These are phyloP conservation scores for Sporothrix euskadiensis DNA, from an alignment of 2,329 filamentous ascomycete species.

Conservation along the genomic window DNA sequence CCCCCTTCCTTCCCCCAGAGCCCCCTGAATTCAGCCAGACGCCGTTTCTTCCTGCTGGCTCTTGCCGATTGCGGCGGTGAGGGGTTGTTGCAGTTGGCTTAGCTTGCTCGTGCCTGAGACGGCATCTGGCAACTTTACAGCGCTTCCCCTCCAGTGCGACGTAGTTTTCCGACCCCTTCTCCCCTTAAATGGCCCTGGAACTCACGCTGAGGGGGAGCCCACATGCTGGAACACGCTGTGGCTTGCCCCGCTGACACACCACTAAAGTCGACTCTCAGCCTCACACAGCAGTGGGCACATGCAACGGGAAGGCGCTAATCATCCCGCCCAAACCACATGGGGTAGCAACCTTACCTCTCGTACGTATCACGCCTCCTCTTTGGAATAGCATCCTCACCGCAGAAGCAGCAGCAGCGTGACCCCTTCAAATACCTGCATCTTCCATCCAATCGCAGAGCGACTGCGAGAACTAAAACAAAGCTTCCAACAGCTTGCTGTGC, in stretches of 20 bases:
- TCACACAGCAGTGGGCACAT: not conserved
- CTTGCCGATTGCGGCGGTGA: constrained; percentile 1
- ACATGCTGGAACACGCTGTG: not conserved
- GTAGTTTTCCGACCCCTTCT: not conserved
- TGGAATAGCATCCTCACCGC: not conserved
- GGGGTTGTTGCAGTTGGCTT: not conserved
- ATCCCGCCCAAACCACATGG: constrained; percentile 21
- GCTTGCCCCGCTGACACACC: constrained; percentile 19
- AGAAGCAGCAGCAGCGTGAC: constrained; percentile 21
- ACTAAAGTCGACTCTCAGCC: not conserved
- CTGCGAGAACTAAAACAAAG: not conserved
- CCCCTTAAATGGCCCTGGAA: not conserved
- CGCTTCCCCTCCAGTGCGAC: not conserved
- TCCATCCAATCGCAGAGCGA: constrained; percentile 20
- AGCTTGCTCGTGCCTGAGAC: not conserved
- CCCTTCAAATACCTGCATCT: constrained; percentile 18
- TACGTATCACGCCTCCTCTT: constrained; percentile 17
- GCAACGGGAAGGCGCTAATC: constrained; percentile 19
- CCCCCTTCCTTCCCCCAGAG: not conserved
- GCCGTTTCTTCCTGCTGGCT: not conserved
- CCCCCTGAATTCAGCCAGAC: not conserved
- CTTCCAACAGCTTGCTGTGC: not conserved
- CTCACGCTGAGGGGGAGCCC: not conserved
- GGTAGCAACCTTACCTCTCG: constrained; percentile 21
- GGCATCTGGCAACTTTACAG: not conserved